Conservation (phyloP, 495 filamentous ascomycete species). For the Penicillium macrosclerotiorum region DNA sequence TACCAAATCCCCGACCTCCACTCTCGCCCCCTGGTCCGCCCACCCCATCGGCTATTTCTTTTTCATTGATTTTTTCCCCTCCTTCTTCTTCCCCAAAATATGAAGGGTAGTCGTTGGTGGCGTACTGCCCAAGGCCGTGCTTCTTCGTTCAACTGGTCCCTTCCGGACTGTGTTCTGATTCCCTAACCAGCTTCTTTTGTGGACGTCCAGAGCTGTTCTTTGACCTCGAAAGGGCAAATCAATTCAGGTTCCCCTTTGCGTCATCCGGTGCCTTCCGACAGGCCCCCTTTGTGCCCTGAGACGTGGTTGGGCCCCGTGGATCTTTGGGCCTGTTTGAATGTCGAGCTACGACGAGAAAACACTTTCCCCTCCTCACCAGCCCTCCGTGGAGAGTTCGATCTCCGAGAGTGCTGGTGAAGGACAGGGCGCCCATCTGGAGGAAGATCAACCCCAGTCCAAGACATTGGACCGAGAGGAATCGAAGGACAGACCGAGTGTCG, state of each 20-base stretch:
- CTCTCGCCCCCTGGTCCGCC: neutral
- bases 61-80: slow-evolving; percentile 11
- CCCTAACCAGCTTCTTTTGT: no score
- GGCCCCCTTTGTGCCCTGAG: neutral
- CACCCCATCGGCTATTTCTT: neutral
- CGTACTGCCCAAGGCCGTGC: slow-evolving; percentile 3
- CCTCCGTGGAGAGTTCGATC: slow-evolving; percentile 6
- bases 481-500: slow-evolving; percentile 10
- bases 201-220: no score
- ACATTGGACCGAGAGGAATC: slow-evolving; percentile 2
- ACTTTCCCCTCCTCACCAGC: slow-evolving; percentile 6
- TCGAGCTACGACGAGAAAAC: slow-evolving; percentile 17
- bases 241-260: neutral
- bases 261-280: slow-evolving; percentile 7
- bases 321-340: no score
- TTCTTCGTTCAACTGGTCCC: no score
- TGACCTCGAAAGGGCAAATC: no score
- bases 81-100: slow-evolving; percentile 9
- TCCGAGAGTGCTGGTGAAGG: slow-evolving; percentile 5
- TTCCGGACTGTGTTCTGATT: neutral
- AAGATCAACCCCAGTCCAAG: neutral
- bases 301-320: no score
- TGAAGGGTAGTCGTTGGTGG: slow-evolving; percentile 19
- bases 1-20: slow-evolving; percentile 4
- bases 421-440: neutral